Percentiles rank a stretch among this genome's conserved stretches.
Conservation (phyloP, 23 red algal species). For the Gracilaria caudata region DNA sequence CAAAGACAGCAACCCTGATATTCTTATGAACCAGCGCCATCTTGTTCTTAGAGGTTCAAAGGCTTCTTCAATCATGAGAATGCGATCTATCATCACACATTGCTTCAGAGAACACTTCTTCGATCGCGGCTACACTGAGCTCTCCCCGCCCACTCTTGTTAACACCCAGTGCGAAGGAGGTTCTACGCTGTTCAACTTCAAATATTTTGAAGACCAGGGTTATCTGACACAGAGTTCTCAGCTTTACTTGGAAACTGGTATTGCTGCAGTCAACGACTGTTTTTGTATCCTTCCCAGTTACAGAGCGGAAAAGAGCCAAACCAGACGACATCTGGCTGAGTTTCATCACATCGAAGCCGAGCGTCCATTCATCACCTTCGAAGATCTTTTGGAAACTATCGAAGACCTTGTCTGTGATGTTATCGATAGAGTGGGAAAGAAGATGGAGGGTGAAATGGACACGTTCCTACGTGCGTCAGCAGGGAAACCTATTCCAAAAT, state of each 20-base stretch:
- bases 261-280: constrained; percentile 93
- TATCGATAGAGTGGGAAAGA: constrained; percentile 74
- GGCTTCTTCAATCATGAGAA: constrained; percentile 76
- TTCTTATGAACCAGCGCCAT: constrained; percentile 94
- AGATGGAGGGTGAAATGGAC: constrained; percentile 71
- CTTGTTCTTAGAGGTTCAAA: constrained; percentile 88
- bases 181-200: constrained; percentile 90
- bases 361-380: constrained; percentile 94
- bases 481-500: constrained; percentile 58
- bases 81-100: constrained; percentile 91
- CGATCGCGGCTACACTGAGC: constrained; percentile 87
- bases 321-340: constrained; percentile 95
- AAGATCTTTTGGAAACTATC: constrained; percentile 81
- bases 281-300: constrained; percentile 97
- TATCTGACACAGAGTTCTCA: constrained; percentile 94
- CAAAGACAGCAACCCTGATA: constrained; percentile 89
- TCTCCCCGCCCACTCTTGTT: constrained; percentile 92
- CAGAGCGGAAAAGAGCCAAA: constrained; percentile 89
- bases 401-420: constrained; percentile 95
- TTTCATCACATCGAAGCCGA: constrained; percentile 99
- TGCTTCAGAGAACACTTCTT: constrained; percentile 98
- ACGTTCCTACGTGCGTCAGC: constrained; percentile 67
- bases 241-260: constrained; percentile 97
- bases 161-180: constrained; percentile 98
- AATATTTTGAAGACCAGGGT: constrained; percentile 91